These are phyloP conservation scores for Penicillium sp. DNA, from an alignment of 2,329 filamentous ascomycete genomes.

Conservation along the genomic window DNA sequence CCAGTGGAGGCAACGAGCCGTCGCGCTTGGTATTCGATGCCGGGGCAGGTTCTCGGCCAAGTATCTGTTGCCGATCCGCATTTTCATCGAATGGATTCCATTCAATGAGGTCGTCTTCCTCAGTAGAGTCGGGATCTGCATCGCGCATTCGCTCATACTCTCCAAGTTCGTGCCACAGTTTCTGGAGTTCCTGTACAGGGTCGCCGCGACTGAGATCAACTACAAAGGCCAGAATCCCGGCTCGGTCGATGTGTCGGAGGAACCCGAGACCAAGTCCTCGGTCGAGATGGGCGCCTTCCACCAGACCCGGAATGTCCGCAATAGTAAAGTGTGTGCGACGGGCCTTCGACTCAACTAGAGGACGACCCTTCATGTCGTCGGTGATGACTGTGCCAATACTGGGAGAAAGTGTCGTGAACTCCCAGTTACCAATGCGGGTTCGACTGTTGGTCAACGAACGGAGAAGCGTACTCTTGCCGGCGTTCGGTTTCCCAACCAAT, in stretches of 20 bases:
- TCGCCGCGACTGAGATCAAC: slow-evolving; percentile 74
- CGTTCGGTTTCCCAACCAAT: slow-evolving; percentile 87
- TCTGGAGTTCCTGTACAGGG: slow-evolving; percentile 66
- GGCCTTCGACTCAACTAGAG: slow-evolving; percentile 45
- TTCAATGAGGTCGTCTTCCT: slow-evolving; percentile 43
- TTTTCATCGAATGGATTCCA: slow-evolving; percentile 35
- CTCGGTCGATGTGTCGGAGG: slow-evolving; percentile 85
- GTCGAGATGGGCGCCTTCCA: slow-evolving; percentile 86
- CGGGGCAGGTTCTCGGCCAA: slow-evolving; percentile 1
- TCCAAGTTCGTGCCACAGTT: slow-evolving; percentile 81
- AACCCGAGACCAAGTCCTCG: slow-evolving; percentile 85
- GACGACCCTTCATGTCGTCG: slow-evolving; percentile 73
- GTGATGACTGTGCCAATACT: slow-evolving; percentile 94
- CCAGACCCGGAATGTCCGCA: slow-evolving; percentile 88
- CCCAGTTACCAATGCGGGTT: slow-evolving; percentile 85
- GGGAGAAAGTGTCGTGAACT: slow-evolving; percentile 88
- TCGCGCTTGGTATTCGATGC: slow-evolving; percentile 10
- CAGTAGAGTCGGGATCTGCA: slow-evolving; percentile 57
- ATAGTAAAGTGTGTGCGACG: slow-evolving; percentile 75
- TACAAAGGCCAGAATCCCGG: slow-evolving; percentile 86
- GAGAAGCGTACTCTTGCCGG: slow-evolving; percentile 86
- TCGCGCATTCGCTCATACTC: slow-evolving; percentile 77
- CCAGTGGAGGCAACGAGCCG: slow-evolving; percentile 39
- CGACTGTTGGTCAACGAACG: slow-evolving; percentile 80
- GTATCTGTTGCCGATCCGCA: slow-evolving; percentile 12